Conservation (phyloP, 2,329 filamentous ascomycete species). For the Orbilia ellipsospora region DNA sequence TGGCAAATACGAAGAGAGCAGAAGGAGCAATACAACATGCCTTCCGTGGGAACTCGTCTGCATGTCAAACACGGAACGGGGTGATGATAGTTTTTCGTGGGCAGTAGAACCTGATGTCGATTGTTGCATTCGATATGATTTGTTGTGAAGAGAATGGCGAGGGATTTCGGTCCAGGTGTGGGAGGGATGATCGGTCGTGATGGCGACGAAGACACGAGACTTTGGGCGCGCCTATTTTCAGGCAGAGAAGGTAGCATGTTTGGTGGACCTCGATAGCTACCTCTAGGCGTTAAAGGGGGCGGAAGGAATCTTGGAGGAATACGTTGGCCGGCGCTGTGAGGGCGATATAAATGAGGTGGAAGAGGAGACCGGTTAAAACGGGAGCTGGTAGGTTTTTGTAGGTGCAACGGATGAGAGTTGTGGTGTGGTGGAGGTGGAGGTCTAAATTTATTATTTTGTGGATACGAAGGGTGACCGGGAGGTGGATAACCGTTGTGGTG, state of each 20-base stretch:
- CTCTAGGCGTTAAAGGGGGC: constrained; percentile 15
- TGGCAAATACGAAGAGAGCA: constrained; percentile 49
- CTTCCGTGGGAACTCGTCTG: constrained; percentile 33
- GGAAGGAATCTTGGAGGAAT: constrained; percentile 38
- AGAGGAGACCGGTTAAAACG: constrained; percentile 30
- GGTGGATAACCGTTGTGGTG: constrained; percentile 29
- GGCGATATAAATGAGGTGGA: constrained; percentile 32
- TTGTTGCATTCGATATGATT: constrained; percentile 52
- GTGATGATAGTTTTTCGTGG: constrained; percentile 51
- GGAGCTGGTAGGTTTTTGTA: constrained; percentile 42
- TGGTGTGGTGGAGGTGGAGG: constrained; percentile 20
- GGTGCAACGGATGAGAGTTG: constrained; percentile 32
- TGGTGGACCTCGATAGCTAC: constrained; percentile 30
- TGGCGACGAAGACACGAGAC: constrained; percentile 10
- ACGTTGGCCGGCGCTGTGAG: constrained; percentile 42
- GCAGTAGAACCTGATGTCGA: constrained; percentile 38
- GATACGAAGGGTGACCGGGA: constrained; percentile 7
- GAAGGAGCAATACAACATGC: constrained; percentile 49
- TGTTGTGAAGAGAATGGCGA: constrained; percentile 38
- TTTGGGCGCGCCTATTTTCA: constrained; percentile 48
- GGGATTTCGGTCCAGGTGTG: constrained; percentile 42
- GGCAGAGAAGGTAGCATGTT: constrained; percentile 47
- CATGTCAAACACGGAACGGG: constrained; percentile 50
- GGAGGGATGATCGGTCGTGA: constrained; percentile 42
- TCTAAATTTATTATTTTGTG: constrained; percentile 33